Percentiles rank a stretch among this genome's conserved stretches.
These are phyloP conservation scores for Wickerhamiella dianesei DNA, from an alignment of 805 yeast species.

Conservation along the genomic window DNA sequence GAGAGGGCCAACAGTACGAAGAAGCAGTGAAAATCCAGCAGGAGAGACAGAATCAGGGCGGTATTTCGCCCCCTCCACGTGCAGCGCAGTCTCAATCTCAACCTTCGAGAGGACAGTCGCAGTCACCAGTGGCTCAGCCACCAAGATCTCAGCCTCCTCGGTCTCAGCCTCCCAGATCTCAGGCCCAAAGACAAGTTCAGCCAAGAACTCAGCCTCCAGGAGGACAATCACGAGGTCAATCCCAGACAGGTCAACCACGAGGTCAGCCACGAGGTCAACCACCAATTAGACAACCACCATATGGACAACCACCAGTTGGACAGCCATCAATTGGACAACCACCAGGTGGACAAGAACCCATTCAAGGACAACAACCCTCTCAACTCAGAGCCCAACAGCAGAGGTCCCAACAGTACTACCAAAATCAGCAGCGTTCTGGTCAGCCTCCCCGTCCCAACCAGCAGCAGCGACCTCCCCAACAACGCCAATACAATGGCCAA, in stretches of 20 bases:
- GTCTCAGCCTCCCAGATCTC: background rate
- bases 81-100: constrained; percentile 1
- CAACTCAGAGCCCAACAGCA: background rate
- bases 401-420: background rate
- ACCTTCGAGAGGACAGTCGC: background rate
- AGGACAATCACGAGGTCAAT: too few species aligned
- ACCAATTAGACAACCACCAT: background rate
- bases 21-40: constrained; percentile 5
- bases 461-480: constrained; percentile 1
- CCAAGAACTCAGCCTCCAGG: too few species aligned
- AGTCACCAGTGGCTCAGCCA: background rate
- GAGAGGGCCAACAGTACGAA: constrained; percentile 12
- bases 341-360: background rate
- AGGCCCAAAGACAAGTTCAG: background rate
- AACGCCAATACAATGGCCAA: background rate
- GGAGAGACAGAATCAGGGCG: constrained; percentile 6
- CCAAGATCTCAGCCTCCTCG: background rate
- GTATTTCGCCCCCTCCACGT: background rate
- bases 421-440: background rate
- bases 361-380: background rate
- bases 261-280: too few species aligned
- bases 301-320: background rate
- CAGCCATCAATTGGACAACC: background rate
- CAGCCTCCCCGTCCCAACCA: background rate
- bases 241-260: too few species aligned